phyloP scores from a whole-genome alignment of 495 filamentous ascomycete species.

The Hypoxylon intermedium region DNA sequence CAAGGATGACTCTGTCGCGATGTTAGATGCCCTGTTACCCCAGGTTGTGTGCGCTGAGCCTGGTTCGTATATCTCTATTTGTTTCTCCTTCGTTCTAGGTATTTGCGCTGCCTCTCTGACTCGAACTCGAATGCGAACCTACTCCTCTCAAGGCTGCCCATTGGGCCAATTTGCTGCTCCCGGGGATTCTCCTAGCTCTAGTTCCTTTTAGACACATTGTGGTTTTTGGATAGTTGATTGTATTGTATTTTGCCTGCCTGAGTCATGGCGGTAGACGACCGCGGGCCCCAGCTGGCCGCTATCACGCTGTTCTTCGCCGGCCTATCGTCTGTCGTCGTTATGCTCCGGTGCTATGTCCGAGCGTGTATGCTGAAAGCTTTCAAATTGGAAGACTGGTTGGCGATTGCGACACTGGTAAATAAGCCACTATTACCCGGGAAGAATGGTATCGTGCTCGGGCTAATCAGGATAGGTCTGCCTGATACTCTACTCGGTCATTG shows the following conservation, averaged over 20 bases:
- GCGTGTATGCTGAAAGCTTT: constrained; percentile 29
- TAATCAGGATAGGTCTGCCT: constrained; percentile 27
- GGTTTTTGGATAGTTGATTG: background rate
- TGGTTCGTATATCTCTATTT: constrained; percentile 10
- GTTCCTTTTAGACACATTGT: background rate
- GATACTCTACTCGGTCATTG: constrained; percentile 15
- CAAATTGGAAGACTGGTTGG: constrained; percentile 36
- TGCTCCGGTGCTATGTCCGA: constrained; percentile 39
- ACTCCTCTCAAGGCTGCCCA: constrained; percentile 14
- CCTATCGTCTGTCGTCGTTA: constrained; percentile 24
- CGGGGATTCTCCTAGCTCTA: background rate
- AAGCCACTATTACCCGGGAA: background rate
- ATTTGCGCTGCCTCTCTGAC: background rate
- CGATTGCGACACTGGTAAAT: constrained; percentile 34
- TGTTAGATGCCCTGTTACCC: constrained; percentile 5
- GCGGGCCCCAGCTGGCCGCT: constrained; percentile 33
- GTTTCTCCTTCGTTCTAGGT: background rate
- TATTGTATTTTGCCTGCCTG: background rate
- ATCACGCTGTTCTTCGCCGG: constrained; percentile 23
- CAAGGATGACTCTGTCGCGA: background rate
- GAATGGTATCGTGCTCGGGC: background rate
- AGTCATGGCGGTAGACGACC: constrained; percentile 20
- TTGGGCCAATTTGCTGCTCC: constrained; percentile 20
- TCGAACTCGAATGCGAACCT: constrained; percentile 13
- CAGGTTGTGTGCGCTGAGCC: background rate